A percentile compares a stretch with the other conserved stretches of the same genome.
Conservation (phyloP, 2,329 filamentous ascomycete species). For the Escovopsis sp. region DNA sequence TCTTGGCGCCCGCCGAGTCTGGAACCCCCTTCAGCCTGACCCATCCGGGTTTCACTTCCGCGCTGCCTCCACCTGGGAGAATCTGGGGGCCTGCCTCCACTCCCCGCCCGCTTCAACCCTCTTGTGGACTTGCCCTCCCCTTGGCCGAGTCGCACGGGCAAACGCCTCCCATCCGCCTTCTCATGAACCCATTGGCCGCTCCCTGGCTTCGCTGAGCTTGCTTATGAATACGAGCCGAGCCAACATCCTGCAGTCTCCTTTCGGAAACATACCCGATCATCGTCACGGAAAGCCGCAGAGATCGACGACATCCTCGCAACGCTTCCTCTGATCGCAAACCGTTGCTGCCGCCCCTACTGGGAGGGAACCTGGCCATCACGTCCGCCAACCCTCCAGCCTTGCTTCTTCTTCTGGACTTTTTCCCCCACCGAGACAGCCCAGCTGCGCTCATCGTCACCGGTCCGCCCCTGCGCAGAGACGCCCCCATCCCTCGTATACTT, state of each 20-base stretch:
- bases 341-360: background rate
- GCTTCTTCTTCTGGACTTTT: too few relatives aligned
- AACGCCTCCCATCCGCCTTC: slow-evolving; percentile 8
- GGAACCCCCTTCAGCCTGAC: slow-evolving; percentile 2
- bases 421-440: too few relatives aligned
- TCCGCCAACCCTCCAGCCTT: too few relatives aligned
- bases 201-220: slow-evolving; percentile 4
- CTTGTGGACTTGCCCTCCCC: slow-evolving; percentile 13
- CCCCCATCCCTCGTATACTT: background rate
- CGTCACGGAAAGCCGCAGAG: slow-evolving; percentile 11
- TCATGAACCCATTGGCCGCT: slow-evolving; percentile 12
- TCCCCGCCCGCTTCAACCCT: slow-evolving; percentile 7
- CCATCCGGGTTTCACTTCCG: slow-evolving; percentile 6
- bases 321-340: too few relatives aligned
- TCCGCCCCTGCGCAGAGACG: background rate
- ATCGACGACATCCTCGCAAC: slow-evolving; percentile 6
- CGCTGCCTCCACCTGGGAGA: slow-evolving; percentile 1
- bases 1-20: slow-evolving; percentile 1
- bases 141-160: slow-evolving; percentile 13
- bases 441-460: background rate
- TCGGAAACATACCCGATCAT: slow-evolving; percentile 12
- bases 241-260: slow-evolving; percentile 12
- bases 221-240: slow-evolving; percentile 17
- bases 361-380: background rate
- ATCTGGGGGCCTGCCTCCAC: too few relatives aligned